Percentiles rank a stretch among this genome's conserved stretches.
phyloP scores from a whole-genome alignment of 73 alveolate genomes.

The Paramecium caudatum region DNA sequence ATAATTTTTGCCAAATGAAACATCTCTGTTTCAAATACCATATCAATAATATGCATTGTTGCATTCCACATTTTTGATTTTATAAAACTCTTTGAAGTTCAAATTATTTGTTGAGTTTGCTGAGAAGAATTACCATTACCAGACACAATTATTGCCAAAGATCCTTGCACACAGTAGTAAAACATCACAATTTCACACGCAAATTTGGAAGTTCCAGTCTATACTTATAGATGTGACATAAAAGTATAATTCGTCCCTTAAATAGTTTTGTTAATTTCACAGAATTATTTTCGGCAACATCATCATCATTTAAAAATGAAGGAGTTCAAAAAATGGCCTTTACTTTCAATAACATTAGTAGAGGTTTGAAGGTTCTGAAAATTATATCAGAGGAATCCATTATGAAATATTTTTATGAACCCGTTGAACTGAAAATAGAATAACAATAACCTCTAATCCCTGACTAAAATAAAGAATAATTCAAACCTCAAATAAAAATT shows the following conservation, averaged over 20 bases:
- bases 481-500: constrained; percentile 40
- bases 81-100: background rate
- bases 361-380: constrained; percentile 61
- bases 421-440: background rate
- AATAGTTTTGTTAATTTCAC: background rate
- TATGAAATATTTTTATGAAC: constrained; percentile 35
- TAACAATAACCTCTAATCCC: background rate
- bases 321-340: constrained; percentile 32
- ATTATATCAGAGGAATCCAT: constrained; percentile 40
- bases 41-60: background rate
- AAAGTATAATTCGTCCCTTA: background rate
- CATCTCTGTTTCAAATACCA: constrained; percentile 8
- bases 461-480: background rate
- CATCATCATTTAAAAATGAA: constrained; percentile 12
- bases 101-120: background rate
- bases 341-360: constrained; percentile 23
- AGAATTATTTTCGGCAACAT: constrained; percentile 21
- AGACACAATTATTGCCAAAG: background rate
- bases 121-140: constrained; percentile 21
- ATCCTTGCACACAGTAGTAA: background rate
- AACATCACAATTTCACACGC: background rate
- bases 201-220: constrained; percentile 22
- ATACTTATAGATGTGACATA: constrained; percentile 43
- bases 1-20: background rate
- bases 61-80: background rate